These are phyloP conservation scores for Mycena alexandri DNA, from an alignment of 768 basidiomycete genomes.

Conservation along the genomic window DNA sequence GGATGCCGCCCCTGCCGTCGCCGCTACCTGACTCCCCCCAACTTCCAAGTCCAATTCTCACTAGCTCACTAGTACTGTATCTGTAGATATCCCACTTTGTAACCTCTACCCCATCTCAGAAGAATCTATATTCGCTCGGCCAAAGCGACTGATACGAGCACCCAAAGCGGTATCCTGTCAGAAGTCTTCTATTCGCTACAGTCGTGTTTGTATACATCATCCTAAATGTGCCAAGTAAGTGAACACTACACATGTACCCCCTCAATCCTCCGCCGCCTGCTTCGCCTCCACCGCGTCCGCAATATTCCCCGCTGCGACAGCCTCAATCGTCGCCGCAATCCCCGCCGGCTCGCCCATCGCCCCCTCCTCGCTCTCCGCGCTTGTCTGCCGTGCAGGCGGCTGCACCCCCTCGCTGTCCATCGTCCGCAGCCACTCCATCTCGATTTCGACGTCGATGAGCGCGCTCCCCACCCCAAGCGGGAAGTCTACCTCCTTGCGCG, in stretches of 20 bases:
- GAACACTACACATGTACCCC: too few relatives aligned
- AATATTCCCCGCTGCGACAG: constrained; percentile 40
- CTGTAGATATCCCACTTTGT: neutral
- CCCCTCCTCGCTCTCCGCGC: constrained; percentile 40
- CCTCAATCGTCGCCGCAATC: constrained; percentile 49
- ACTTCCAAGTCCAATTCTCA: too few relatives aligned
- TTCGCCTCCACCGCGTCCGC: constrained; percentile 48
- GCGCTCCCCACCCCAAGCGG: constrained; percentile 77
- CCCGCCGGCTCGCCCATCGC: constrained; percentile 46
- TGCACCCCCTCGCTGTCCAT: constrained; percentile 41
- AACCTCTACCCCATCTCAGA: too few relatives aligned
- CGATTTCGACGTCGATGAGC: constrained; percentile 76
- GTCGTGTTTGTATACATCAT: neutral
- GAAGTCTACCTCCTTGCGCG: constrained; percentile 80
- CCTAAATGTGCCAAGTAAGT: too few relatives aligned
- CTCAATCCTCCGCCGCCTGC: constrained; percentile 47
- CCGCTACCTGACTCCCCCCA: too few relatives aligned
- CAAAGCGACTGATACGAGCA: constrained; percentile 5
- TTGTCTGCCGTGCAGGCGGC: constrained; percentile 42
- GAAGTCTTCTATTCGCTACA: constrained; percentile 9
- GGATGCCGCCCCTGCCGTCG: neutral
- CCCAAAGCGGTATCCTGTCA: neutral
- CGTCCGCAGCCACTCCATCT: constrained; percentile 61
- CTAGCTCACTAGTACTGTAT: neutral
- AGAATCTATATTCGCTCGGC: neutral